Base-by-base conservation (phyloP, 176 grass and related monocot genomes). In the Poa pratensis region DNA sequence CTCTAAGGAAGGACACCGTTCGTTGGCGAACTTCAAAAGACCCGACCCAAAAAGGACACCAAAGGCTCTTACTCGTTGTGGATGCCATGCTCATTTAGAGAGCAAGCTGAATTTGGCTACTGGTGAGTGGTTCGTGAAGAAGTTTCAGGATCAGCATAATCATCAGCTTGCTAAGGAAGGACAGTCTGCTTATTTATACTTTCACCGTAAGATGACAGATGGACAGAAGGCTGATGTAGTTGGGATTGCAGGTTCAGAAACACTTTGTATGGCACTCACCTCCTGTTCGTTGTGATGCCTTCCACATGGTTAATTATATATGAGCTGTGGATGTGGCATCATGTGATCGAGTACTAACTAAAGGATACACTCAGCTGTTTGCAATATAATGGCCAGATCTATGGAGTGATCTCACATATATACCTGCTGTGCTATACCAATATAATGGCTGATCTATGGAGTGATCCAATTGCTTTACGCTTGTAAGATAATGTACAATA, bases 221-320 rank as follows among this genome's bases (percentile, higher is more conserved):
- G 30, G 30, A 30, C 2, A 30, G 30, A 30, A 30, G 30, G 2
- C 2, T 30, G 30, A 30, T 30, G 30, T 30, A 30, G 30, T 30
- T 30, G n/a, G 75, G 34, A 80, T 90, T 59, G 45, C 86, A 98
- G 96, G 90, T 94, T 19, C 96, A 98, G 82, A 98, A 94, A 68
- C 96, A 98, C 83, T 98, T 94, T 58, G 89, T 92, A 65, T 98
- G 93, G 93, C 89, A 98, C 81, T 94, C 96, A 68, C 91, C 96
- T 89, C 91, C 96, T 66, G 18, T 94, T 78, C 88, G 83, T 6
- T 90, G 89, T 30, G 96, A 98, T 69, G 93, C 91, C 79, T 98
- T 98, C 76, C 96, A 95, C 85, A 98, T 95, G 93, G 81, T 93
- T 77, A 98, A n/a, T n/a, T n/a, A n/a, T 98, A 93, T 98, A 95